These are phyloP conservation scores for Tuber indicum DNA, from an alignment of 495 filamentous ascomycete genomes.

Conservation along the genomic window DNA sequence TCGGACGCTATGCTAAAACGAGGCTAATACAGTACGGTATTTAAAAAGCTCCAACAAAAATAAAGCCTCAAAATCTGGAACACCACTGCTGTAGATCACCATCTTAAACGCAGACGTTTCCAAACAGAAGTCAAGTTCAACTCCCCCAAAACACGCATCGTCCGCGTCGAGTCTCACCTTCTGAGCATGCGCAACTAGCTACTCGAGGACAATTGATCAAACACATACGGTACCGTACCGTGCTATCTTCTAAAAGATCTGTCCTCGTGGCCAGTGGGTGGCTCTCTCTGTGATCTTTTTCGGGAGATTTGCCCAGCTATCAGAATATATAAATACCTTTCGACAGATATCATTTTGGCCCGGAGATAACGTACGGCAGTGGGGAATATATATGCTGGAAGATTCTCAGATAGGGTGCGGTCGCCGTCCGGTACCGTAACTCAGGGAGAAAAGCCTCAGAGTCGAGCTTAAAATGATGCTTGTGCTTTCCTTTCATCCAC, in stretches of 20 bases:
- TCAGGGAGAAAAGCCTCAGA: not conserved
- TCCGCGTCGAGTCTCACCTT: constrained; percentile 3
- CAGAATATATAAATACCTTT: not conserved
- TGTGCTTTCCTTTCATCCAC: not conserved
- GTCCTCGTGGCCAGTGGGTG: not conserved
- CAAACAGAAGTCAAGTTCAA: constrained; percentile 1
- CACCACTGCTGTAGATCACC: constrained; percentile 37
- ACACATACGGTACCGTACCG: not conserved
- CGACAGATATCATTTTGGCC: constrained; percentile 2
- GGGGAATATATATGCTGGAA: not conserved
- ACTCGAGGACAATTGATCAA: constrained; percentile 2
- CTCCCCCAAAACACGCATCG: not conserved
- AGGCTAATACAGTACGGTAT: constrained; percentile 1
- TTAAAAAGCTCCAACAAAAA: constrained; percentile 34
- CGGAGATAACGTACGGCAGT: not conserved
- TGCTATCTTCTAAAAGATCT: constrained; percentile 1
- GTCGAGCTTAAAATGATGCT: not conserved
- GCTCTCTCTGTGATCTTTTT: not conserved
- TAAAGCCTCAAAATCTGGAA: constrained; percentile 38
- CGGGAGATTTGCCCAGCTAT: constrained; percentile 1
- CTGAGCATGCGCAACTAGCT: not conserved
- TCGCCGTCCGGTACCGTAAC: not conserved
- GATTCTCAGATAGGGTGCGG: not conserved
- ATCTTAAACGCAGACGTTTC: constrained; percentile 33
- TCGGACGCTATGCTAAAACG: constrained; percentile 2